These are phyloP conservation scores for Nicotiana tomentosiformis DNA, from an alignment of 257 asterid genomes.

Conservation along the genomic window DNA sequence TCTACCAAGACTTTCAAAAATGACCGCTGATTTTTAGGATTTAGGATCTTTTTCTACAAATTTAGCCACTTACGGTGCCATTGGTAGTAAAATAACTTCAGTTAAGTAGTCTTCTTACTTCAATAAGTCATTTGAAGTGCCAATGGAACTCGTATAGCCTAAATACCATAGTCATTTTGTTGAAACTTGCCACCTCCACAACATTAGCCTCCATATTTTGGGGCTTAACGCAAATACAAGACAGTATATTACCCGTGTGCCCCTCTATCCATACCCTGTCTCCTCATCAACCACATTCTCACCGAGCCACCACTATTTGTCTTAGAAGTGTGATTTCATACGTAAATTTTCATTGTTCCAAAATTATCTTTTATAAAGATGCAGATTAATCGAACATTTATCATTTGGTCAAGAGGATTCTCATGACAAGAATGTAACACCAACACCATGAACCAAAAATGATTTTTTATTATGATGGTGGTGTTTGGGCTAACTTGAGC, in stretches of 20 bases:
- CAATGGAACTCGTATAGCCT: neutral
- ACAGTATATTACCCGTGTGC: neutral
- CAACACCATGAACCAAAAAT: neutral
- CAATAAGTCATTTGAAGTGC: neutral
- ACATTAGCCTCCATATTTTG: neutral
- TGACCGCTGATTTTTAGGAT: neutral
- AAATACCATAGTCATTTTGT: neutral
- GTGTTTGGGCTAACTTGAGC: neutral
- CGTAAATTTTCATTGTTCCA: neutral
- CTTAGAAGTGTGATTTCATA: neutral
- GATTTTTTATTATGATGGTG: neutral
- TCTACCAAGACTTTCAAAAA: neutral
- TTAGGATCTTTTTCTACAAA: neutral
- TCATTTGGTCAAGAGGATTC: neutral
- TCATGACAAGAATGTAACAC: neutral
- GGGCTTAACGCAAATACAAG: neutral
- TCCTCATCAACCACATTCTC: neutral
- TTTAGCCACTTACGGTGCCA: neutral
- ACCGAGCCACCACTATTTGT: neutral
- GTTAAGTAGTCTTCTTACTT: neutral
- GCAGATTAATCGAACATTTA: neutral
- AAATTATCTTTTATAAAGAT: neutral
- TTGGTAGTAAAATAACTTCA: neutral
- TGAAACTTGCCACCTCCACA: neutral
- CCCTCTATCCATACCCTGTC: neutral